Percentiles rank a stretch among this genome's conserved stretches.
These are phyloP conservation scores for Angomonas deanei DNA, from an alignment of 208 protist genomes.

Conservation along the genomic window DNA sequence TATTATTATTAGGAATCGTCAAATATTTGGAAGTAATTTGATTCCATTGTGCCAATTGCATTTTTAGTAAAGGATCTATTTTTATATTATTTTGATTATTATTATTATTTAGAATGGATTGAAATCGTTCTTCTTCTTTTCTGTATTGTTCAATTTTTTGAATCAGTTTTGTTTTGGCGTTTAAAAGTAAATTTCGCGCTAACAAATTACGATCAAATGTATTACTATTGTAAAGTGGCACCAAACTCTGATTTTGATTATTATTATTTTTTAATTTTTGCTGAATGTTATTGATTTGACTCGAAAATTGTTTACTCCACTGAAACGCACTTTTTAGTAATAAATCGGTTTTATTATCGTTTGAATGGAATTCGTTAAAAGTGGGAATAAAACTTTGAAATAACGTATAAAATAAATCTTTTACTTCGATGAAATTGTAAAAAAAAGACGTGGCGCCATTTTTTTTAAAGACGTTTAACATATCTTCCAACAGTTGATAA, in stretches of 20 bases:
- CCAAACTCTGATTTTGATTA: not conserved
- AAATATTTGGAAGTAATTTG: not conserved
- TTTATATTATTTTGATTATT: too few relatives aligned
- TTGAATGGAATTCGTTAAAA: not conserved
- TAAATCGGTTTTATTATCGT: not conserved
- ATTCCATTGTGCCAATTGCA: not conserved
- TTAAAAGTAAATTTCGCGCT: not conserved
- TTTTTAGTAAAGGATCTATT: not conserved
- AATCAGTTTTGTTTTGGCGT: not conserved
- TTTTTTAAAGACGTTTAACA: constrained; percentile 16
- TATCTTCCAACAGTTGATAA: not conserved
- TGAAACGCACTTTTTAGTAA: not conserved
- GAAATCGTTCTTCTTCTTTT: not conserved
- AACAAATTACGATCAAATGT: not conserved
- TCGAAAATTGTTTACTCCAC: not conserved
- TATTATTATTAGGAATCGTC: not conserved
- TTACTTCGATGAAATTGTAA: constrained; percentile 39
- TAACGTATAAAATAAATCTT: constrained; percentile 41
- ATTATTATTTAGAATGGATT: too few relatives aligned
- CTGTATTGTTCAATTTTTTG: not conserved
- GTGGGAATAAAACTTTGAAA: constrained; percentile 47
- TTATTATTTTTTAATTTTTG: not conserved
- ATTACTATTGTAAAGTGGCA: not conserved
- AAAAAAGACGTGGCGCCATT: constrained; percentile 52
- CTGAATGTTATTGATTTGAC: not conserved